Conservation (phyloP, 306 rosid genomes). For the Acacia confusa region DNA sequence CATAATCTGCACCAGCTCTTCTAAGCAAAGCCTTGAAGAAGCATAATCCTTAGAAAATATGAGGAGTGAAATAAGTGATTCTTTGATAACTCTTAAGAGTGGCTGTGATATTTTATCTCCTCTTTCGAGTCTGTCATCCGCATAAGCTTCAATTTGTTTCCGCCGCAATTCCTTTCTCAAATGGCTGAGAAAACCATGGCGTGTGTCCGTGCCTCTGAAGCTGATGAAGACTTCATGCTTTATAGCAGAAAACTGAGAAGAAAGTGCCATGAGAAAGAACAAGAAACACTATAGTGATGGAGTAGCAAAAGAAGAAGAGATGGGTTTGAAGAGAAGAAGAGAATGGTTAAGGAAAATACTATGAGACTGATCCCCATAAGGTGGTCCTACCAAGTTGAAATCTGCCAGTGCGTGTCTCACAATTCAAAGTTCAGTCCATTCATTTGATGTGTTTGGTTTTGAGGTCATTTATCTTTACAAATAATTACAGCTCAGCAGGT, state of each 20-base stretch:
- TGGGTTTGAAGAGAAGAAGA: not conserved
- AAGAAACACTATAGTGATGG: not conserved
- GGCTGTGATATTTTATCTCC: not conserved
- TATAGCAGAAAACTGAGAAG: not conserved
- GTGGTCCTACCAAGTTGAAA: not conserved
- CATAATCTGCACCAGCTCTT: not conserved
- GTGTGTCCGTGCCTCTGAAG: slow-evolving; percentile 7
- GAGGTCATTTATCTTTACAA: not conserved
- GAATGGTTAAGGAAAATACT: not conserved
- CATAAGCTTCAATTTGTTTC: not conserved
- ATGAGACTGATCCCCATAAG: not conserved
- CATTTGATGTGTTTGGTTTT: not conserved
- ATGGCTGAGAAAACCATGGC: not conserved
- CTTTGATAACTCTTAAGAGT: not conserved
- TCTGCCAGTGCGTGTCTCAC: not conserved
- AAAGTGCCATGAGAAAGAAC: not conserved
- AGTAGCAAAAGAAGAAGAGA: not conserved
- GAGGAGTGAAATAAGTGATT: slow-evolving; percentile 4
- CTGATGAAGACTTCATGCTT: slow-evolving; percentile 1
- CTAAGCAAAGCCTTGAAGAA: slow-evolving; percentile 2
- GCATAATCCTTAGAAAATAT: slow-evolving; percentile 11
- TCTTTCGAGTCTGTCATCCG: not conserved
- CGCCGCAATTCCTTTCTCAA: not conserved
- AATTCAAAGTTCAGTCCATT: not conserved
- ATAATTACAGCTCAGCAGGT: not conserved